Conservation (phyloP, 768 basidiomycete species). For the Leucocoprinus birnbaumii region DNA sequence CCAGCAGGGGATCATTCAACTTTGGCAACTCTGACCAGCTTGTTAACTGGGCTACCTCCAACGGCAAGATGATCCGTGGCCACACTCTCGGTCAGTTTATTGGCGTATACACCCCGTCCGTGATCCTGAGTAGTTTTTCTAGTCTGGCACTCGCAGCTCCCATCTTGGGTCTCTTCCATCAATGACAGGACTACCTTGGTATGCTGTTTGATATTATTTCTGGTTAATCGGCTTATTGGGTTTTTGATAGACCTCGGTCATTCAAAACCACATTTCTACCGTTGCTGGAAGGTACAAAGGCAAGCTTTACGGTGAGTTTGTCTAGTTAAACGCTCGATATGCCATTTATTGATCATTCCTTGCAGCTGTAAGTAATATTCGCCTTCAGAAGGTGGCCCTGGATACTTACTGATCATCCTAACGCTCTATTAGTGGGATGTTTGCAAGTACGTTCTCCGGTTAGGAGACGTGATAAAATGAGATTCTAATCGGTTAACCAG, state of each 20-base stretch:
- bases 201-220: neutral
- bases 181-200: slow-evolving; percentile 29
- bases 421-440: slow-evolving; percentile 28
- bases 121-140: slow-evolving; percentile 3
- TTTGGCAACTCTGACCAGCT: slow-evolving; percentile 29
- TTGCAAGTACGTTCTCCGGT: slow-evolving; percentile 27
- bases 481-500: slow-evolving; percentile 20
- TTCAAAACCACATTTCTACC: slow-evolving; percentile 36
- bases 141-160: slow-evolving; percentile 37
- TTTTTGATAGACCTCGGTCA: slow-evolving; percentile 25
- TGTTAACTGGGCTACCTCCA: slow-evolving; percentile 38
- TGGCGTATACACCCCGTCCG: slow-evolving; percentile 22
- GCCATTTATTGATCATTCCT: too few species aligned
- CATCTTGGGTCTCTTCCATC: slow-evolving; percentile 32
- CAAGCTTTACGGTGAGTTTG: slow-evolving; percentile 28
- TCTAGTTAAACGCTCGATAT: neutral
- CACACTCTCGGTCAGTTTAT: slow-evolving; percentile 30
- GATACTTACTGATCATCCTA: neutral
- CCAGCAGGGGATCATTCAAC: slow-evolving; percentile 28
- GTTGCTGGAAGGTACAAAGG: slow-evolving; percentile 41
- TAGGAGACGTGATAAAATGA: slow-evolving; percentile 4
- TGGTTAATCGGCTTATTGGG: neutral
- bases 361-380: slow-evolving; percentile 18
- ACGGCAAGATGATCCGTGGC: slow-evolving; percentile 39
- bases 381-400: too few species aligned